These are phyloP conservation scores for Rostrohypoxylon terebratum DNA, from an alignment of 495 filamentous ascomycete genomes.

Conservation along the genomic window DNA sequence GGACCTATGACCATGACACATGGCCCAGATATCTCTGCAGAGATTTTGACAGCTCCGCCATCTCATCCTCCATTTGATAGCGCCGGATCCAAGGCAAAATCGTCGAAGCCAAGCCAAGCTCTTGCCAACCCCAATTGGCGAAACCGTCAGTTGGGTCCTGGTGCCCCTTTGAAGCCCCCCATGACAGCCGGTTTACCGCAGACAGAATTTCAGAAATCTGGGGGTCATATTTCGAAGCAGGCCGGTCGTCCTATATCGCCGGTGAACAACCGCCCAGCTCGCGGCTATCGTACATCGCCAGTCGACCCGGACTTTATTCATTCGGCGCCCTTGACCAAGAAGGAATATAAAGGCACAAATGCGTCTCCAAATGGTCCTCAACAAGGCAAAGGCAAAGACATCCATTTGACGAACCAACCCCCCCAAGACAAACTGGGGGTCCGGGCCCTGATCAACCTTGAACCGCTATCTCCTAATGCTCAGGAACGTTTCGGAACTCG, in stretches of 20 bases:
- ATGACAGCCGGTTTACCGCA: slow-evolving; percentile 11
- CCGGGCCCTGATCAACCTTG: background rate
- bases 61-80: background rate
- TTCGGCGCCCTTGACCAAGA: slow-evolving; percentile 35
- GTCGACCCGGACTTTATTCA: slow-evolving; percentile 37
- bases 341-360: background rate
- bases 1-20: background rate
- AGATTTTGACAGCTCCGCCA: slow-evolving; percentile 13
- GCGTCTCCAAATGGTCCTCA: background rate
- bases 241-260: slow-evolving; percentile 2
- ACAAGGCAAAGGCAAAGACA: background rate
- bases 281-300: slow-evolving; percentile 22
- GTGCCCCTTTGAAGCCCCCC: background rate
- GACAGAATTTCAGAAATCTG: slow-evolving; percentile 19
- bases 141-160: slow-evolving; percentile 4
- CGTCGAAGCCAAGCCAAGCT: slow-evolving; percentile 21
- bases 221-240: background rate
- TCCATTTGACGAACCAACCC: no score
- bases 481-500: background rate
- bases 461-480: slow-evolving; percentile 8
- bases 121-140: slow-evolving; percentile 34
- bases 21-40: background rate
- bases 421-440: no score
- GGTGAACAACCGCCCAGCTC: background rate
- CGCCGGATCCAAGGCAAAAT: background rate